Base-by-base conservation (phyloP, 257 asterid species). In the Haberlea rhodopensis region DNA sequence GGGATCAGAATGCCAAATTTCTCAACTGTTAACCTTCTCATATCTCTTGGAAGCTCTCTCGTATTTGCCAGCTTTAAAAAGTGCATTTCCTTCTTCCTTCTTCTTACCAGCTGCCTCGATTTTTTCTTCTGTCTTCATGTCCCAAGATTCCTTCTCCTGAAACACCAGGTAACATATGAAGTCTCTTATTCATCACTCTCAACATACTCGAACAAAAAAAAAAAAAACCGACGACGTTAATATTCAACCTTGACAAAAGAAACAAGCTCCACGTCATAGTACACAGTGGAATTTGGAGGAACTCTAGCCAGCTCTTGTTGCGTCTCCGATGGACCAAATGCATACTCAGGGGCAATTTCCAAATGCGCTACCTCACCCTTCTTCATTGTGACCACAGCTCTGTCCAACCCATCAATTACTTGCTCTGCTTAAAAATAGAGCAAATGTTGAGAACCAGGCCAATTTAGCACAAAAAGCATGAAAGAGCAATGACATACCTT, bases 91-190 rank as follows among this genome's bases (percentile, higher is more conserved):
- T 75, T 84, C 89, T 79, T 84, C 95, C 79, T 87, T 87, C 68
- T 80, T 87, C 73, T 82, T 80, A 18, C 82, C 84, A 18, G 89
- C 89, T 29, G 89, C 89, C 67, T 80, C 95, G 6, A 87, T 84
- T 32, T 84, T 87, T 25, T 81, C 89, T 10, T 76, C 62, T 0
- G 86, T 80, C 64, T 71, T 80, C 95, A 87, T 80, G 29, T 87
- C 92, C 95, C 89, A 87, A 5, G 95, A 87, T 66, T 87, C 91
- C 69, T 80, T 87, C 13, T 87, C 94, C 94, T 85, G 65, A n/a
- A 66, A 26, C 5, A 55, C 5, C 45, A 66, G 10, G 5, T 8
- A 21, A 20, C 20, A 48, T 18, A 46, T 23, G 3, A 18, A 37
- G 19, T 15, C 27, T 32, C 21, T 27, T 19, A 60, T 21, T 10